Evolutionary conservation across 2,329 filamentous ascomycete genomes (phyloP).

Genomic region (Cephalotrichum gorgonifer): DNA sequence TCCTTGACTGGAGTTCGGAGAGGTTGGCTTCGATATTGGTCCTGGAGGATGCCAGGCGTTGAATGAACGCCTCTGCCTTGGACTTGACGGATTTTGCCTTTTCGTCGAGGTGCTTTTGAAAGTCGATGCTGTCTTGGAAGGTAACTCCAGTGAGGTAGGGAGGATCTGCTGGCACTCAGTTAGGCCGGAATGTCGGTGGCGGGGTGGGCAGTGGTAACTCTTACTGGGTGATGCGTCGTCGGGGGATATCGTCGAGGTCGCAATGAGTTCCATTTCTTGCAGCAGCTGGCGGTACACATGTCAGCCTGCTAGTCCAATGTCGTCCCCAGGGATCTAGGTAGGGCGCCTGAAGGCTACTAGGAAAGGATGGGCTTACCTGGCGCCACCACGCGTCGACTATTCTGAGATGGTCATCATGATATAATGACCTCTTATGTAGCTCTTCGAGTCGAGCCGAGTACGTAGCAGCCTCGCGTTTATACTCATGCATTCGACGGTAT

Average conservation of each 20-base stretch:
- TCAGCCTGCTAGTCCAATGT: background rate
- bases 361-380: conserved; percentile 56
- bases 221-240: conserved; percentile 8
- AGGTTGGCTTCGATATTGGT: conserved; percentile 56
- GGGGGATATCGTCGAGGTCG: conserved; percentile 35
- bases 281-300: conserved; percentile 35
- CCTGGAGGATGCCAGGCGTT: conserved; percentile 37
- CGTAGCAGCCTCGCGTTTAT: conserved; percentile 79
- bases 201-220: background rate
- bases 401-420: conserved; percentile 89
- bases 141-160: conserved; percentile 47
- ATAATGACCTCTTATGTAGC: conserved; percentile 62
- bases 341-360: background rate
- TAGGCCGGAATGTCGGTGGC: background rate
- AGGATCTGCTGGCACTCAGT: conserved; percentile 26
- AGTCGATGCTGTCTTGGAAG: conserved; percentile 58
- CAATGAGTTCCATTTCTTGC: conserved; percentile 54
- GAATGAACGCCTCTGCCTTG: conserved; percentile 61
- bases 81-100: conserved; percentile 68
- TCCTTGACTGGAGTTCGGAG: conserved; percentile 60
- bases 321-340: background rate
- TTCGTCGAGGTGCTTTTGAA: conserved; percentile 69
- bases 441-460: conserved; percentile 75
- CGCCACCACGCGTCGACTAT: conserved; percentile 89
- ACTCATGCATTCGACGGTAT: conserved; percentile 94